Percentiles rank a stretch among this genome's conserved stretches.
phyloP scores from a whole-genome alignment of 2,329 filamentous ascomycete species.

The Penicillium rolfsii region DNA sequence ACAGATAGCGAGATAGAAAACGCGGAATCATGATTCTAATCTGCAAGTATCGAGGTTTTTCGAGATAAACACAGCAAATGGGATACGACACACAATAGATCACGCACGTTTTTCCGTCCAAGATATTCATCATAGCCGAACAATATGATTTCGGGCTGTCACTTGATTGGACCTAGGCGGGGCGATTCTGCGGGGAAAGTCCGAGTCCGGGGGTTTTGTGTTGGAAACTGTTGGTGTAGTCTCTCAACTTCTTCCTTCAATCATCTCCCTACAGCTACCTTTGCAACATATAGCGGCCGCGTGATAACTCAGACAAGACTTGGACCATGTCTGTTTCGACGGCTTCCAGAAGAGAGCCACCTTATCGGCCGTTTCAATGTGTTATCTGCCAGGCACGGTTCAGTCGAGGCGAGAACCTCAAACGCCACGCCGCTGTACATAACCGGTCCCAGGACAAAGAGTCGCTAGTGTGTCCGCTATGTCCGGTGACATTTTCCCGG shows the following conservation, averaged over 20 bases:
- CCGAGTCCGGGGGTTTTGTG: not conserved
- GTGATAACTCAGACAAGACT: not conserved
- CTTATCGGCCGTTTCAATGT: conserved; percentile 48
- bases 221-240: not conserved
- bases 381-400: conserved; percentile 44
- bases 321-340: not conserved
- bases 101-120: not conserved
- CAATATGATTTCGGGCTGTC: not conserved
- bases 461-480: conserved; percentile 43
- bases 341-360: conserved; percentile 3
- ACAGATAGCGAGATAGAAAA: not conserved
- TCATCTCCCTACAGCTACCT: not conserved
- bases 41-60: not conserved
- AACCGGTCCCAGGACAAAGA: conserved; percentile 35
- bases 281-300: not conserved
- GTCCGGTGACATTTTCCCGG: conserved; percentile 47
- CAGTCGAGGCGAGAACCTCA: conserved; percentile 48
- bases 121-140: not conserved
- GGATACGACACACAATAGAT: not conserved
- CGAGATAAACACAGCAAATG: not conserved
- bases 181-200: not conserved
- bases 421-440: conserved; percentile 48
- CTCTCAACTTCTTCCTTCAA: not conserved
- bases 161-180: not conserved
- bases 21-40: not conserved